Evolutionary conservation across 2,329 filamentous ascomycete species (phyloP).

Genomic region (Trichoderma polysporum): DNA sequence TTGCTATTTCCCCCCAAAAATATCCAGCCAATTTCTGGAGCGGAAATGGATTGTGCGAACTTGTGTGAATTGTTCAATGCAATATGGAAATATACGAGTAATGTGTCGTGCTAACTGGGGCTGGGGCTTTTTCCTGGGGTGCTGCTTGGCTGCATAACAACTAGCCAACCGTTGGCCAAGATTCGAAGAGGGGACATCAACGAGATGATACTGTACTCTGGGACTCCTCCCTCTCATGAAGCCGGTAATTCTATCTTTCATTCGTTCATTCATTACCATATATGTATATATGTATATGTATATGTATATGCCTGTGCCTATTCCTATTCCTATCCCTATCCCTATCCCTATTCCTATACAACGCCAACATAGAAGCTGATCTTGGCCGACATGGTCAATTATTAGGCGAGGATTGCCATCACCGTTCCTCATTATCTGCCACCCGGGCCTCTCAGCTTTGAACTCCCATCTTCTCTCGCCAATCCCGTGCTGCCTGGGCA

Average conservation of each 20-base stretch:
- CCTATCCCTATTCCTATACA: not conserved
- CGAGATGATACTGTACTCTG: not conserved
- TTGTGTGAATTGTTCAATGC: not conserved
- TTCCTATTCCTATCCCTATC: not conserved
- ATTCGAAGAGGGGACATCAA: constrained; percentile 1
- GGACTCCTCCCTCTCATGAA: not conserved
- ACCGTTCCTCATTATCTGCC: not conserved
- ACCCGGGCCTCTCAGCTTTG: constrained; percentile 9
- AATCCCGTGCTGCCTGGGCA: constrained; percentile 30
- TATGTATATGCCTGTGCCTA: not conserved
- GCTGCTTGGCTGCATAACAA: constrained; percentile 5
- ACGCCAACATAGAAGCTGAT: constrained; percentile 16
- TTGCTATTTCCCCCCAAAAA: not conserved
- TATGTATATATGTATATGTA: constrained; percentile 4
- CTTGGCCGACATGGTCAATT: constrained; percentile 2
- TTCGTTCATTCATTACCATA: constrained; percentile 20
- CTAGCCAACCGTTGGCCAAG: constrained; percentile 4
- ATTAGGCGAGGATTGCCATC: constrained; percentile 14
- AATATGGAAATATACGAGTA: not conserved
- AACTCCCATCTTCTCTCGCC: constrained; percentile 27
- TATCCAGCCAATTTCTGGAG: not conserved
- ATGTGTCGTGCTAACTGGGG: constrained; percentile 2
- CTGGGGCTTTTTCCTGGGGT: not conserved
- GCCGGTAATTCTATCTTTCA: not conserved
- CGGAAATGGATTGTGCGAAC: not conserved